These are phyloP conservation scores for Balamuthia mandrillaris DNA, from an alignment of 208 protist genomes.

Conservation along the genomic window DNA sequence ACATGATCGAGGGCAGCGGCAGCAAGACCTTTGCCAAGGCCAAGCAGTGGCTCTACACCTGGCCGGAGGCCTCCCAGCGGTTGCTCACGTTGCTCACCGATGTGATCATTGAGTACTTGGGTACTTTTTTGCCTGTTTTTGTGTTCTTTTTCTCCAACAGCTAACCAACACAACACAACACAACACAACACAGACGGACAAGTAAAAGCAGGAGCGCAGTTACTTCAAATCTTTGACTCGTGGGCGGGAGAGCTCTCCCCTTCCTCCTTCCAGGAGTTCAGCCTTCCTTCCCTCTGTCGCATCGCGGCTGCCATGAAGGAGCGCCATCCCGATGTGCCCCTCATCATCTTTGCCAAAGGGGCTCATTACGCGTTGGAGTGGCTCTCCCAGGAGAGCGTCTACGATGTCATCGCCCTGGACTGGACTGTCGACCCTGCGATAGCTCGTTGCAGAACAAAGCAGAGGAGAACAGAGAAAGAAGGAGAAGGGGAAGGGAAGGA, in stretches of 20 bases:
- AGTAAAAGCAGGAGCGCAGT: constrained; percentile 66
- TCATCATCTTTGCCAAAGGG: constrained; percentile 79
- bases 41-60: constrained; percentile 71
- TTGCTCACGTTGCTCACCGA: constrained; percentile 65
- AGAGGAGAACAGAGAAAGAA: no score
- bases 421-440: constrained; percentile 67
- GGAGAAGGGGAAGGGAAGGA: background rate
- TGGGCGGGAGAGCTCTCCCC: constrained; percentile 73
- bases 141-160: no score
- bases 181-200: no score
- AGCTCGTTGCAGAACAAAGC: constrained; percentile 42
- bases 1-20: constrained; percentile 78
- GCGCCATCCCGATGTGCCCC: constrained; percentile 50
- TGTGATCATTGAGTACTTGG: constrained; percentile 63
- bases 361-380: constrained; percentile 66
- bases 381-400: constrained; percentile 45
- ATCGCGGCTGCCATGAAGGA: constrained; percentile 70
- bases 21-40: constrained; percentile 63
- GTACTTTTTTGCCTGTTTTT: no score
- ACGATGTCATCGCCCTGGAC: constrained; percentile 78
- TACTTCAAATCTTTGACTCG: constrained; percentile 82
- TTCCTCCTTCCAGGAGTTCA: constrained; percentile 66
- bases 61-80: constrained; percentile 59
- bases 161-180: no score
- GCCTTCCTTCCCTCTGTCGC: constrained; percentile 67